These are phyloP conservation scores for Xylaria venustula DNA, from an alignment of 495 filamentous ascomycete species.

Conservation along the genomic window DNA sequence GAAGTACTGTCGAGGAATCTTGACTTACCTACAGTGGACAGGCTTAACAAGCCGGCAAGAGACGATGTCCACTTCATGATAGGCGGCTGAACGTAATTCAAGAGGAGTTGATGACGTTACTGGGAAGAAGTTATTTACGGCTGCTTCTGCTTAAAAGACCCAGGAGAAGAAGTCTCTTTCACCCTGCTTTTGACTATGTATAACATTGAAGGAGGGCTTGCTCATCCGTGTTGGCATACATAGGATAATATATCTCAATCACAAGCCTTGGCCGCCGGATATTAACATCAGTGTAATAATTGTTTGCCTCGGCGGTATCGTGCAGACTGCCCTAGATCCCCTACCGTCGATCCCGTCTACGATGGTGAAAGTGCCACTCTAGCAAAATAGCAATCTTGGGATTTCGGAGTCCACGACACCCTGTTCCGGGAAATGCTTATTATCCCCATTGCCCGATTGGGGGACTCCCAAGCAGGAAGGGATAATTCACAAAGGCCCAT, in stretches of 20 bases:
- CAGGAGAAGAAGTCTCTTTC: neutral
- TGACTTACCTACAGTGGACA: conserved; percentile 3
- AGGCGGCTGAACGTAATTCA: neutral
- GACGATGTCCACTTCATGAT: conserved; percentile 16
- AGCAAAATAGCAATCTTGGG: neutral
- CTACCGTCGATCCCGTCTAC: neutral
- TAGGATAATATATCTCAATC: conserved; percentile 4
- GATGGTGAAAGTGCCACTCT: neutral
- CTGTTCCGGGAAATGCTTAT: neutral
- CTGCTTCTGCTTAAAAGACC: neutral
- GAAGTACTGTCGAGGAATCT: neutral
- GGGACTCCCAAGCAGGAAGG: neutral
- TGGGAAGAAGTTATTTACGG: neutral
- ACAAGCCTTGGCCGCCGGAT: neutral
- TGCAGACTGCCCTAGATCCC: neutral
- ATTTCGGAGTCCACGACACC: neutral
- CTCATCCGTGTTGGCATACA: neutral
- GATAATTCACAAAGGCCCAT: neutral
- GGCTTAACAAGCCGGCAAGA: conserved; percentile 5
- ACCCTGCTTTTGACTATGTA: neutral
- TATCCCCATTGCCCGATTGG: conserved; percentile 7
- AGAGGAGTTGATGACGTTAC: neutral
- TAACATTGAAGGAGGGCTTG: neutral
- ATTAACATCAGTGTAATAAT: neutral
- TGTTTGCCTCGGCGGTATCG: neutral